These are phyloP conservation scores for Cryptosporidium sp. DNA, from an alignment of 169 alveolate species.

Conservation along the genomic window DNA sequence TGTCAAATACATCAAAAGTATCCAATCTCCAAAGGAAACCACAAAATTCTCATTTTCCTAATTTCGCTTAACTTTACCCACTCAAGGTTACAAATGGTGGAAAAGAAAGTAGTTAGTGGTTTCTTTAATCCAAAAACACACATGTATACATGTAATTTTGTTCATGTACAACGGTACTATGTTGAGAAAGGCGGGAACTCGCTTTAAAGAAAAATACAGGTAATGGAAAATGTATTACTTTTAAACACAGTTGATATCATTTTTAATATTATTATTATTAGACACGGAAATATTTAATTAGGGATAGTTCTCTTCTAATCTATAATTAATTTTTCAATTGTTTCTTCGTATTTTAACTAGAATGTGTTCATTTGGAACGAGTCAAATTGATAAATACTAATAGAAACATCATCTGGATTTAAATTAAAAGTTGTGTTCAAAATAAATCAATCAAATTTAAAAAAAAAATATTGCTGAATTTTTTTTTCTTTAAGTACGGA, in stretches of 20 bases:
- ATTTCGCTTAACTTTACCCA: background rate
- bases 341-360: background rate
- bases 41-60: slow-evolving; percentile 28
- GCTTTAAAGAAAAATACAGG: background rate
- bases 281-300: background rate
- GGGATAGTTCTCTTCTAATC: background rate
- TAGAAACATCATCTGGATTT: no score
- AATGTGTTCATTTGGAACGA: no score
- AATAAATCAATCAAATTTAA: background rate
- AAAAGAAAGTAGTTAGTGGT: background rate
- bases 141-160: background rate
- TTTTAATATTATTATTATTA: background rate
- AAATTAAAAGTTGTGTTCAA: background rate
- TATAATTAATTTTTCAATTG: background rate
- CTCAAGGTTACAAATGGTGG: background rate
- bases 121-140: background rate
- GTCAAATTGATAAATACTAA: no score
- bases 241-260: background rate
- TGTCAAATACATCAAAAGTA: slow-evolving; percentile 5
- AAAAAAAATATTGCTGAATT: background rate
- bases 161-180: background rate
- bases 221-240: background rate
- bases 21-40: slow-evolving; percentile 1
- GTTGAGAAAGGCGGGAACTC: background rate
- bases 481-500: background rate